Conservation (phyloP, 2,329 filamentous ascomycete genomes). For the Apiospora kogelbergensis region DNA sequence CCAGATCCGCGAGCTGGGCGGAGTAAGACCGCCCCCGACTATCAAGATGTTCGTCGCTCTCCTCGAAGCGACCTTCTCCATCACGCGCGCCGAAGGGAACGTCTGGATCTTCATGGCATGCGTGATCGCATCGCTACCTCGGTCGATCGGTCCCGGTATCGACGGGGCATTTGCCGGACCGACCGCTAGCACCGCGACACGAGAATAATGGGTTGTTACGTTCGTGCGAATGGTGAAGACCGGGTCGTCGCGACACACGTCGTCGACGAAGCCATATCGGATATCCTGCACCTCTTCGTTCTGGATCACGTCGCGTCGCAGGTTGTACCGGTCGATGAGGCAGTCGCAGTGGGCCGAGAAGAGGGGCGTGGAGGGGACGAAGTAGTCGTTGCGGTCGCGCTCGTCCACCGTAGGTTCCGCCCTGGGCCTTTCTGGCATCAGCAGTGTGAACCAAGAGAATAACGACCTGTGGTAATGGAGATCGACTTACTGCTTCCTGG, state of each 20-base stretch:
- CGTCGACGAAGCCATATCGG: slow-evolving; percentile 51
- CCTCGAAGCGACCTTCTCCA: slow-evolving; percentile 49
- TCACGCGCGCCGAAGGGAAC: slow-evolving; percentile 55
- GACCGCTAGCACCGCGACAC: slow-evolving; percentile 67
- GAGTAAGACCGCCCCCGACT: slow-evolving; percentile 77
- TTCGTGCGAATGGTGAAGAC: slow-evolving; percentile 66
- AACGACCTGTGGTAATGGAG: background rate
- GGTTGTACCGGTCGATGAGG: slow-evolving; percentile 56
- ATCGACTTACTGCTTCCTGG: slow-evolving; percentile 42
- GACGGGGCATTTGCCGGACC: slow-evolving; percentile 64
- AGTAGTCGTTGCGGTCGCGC: slow-evolving; percentile 69
- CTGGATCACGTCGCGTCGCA: slow-evolving; percentile 56
- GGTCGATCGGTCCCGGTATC: slow-evolving; percentile 35
- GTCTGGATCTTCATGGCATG: slow-evolving; percentile 65
- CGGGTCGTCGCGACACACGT: slow-evolving; percentile 47
- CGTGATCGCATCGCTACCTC: slow-evolving; percentile 37
- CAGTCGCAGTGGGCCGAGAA: slow-evolving; percentile 63
- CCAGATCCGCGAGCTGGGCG: slow-evolving; percentile 70
- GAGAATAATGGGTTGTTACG: slow-evolving; percentile 53
- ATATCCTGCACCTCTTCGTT: slow-evolving; percentile 63
- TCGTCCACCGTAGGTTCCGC: slow-evolving; percentile 59
- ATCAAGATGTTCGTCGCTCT: slow-evolving; percentile 64
- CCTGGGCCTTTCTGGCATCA: slow-evolving; percentile 35
- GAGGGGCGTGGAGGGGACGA: slow-evolving; percentile 60
- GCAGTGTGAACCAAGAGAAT: background rate